Evolutionary conservation across 192 early-diverging fungal genomes (phyloP).

Genomic region (Dissophora globulifera): DNA sequence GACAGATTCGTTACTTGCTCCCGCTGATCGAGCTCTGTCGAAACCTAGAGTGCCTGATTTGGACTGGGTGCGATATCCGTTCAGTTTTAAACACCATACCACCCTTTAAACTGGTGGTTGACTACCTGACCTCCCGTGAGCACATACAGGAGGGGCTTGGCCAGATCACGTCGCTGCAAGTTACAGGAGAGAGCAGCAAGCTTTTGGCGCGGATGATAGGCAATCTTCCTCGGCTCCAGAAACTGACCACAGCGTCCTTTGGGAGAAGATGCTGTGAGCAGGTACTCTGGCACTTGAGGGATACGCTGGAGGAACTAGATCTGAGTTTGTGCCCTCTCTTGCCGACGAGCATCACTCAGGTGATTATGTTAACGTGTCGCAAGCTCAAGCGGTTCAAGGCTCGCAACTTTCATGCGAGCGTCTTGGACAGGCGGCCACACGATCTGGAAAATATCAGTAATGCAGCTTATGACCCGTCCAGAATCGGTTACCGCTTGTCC

Average conservation of each 20-base stretch:
- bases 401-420: neutral
- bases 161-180: neutral
- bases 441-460: neutral
- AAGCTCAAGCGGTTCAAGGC: neutral
- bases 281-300: neutral
- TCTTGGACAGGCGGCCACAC: conserved; percentile 1
- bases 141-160: neutral
- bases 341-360: conserved; percentile 1
- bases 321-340: neutral
- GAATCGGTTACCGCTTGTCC: too few relatives aligned
- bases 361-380: neutral
- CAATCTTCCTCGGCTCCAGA: neutral
- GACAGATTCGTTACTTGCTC: neutral
- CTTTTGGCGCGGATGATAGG: conserved; percentile 2
- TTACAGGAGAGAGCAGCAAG: neutral
- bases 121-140: neutral
- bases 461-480: too few relatives aligned
- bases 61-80: too few relatives aligned
- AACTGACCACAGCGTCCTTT: conserved; percentile 3
- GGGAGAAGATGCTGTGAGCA: neutral
- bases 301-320: conserved; percentile 10
- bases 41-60: conserved; percentile 1
- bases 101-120: neutral
- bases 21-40: neutral
- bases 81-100: neutral